phyloP scores from a whole-genome alignment of 768 basidiomycete species.

The Neoboletus magnificus region DNA sequence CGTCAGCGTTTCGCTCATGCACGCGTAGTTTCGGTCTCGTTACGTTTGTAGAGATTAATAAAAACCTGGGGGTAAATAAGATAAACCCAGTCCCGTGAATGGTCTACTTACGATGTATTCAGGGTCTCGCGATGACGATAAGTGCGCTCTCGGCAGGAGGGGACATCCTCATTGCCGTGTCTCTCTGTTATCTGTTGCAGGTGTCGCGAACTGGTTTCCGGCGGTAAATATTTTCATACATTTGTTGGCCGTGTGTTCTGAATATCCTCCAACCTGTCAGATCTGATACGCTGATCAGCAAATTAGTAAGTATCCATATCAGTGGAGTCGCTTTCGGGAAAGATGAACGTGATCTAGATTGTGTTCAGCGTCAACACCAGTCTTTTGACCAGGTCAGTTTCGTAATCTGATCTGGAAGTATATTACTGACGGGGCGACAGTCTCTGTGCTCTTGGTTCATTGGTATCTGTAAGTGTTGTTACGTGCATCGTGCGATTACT shows the following conservation, averaged over 20 bases:
- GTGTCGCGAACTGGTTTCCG: neutral
- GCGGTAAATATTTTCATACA: neutral
- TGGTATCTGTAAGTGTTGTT: neutral
- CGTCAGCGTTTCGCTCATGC: no score
- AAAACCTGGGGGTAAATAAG: no score
- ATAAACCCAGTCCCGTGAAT: no score
- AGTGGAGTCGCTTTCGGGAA: neutral
- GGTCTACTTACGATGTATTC: no score
- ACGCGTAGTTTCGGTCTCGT: no score
- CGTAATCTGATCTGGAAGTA: neutral
- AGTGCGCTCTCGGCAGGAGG: neutral
- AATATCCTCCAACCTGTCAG: neutral
- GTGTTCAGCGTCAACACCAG: neutral
- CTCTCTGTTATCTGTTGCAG: neutral
- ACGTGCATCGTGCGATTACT: neutral
- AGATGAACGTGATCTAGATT: neutral
- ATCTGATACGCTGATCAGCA: neutral
- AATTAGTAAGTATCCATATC: neutral
- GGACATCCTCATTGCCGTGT: neutral
- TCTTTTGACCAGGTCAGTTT: neutral
- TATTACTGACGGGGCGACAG: neutral
- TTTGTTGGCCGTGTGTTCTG: neutral
- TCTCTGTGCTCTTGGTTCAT: neutral
- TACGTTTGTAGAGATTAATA: no score
- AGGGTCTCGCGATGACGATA: no score